Evolutionary conservation across 768 basidiomycete species (phyloP), one percentile per base, ranked within the genome.

Genomic region (Ephemerocybe angulata): DNA sequence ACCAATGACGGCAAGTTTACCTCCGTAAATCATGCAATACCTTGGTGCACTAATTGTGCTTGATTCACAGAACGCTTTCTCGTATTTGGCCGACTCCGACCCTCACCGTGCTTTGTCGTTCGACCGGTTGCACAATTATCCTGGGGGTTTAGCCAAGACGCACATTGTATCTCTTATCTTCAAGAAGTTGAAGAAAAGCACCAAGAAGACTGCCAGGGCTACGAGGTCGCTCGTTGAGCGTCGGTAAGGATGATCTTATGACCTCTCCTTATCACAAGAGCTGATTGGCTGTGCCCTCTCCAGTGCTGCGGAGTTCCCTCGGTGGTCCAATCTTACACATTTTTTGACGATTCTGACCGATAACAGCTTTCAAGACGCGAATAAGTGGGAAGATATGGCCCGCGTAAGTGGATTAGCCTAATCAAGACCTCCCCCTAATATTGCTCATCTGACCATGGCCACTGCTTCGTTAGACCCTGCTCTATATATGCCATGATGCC

Each of bases 111-210:
- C 72, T 29, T 24, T 71, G 3, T 70, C 70, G 8, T 78, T 71
- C 53, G 76, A 80, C 59, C 60, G 60, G 1, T 63, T 79, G 13
- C 77, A 79, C 58, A 62, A 58, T 10, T 63, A 72, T 48, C 52
- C 68, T 41, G 49, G 47, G 27, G 77, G 76, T 3, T 29, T 75
- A 2, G 68, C 62, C 55, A 66, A 67, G 0, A 63, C 71, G 22
- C 75, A 78, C 52, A 28, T 77, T 0, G 69, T 63, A 25, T 30
- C 22, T 4, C 53, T 69, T 21, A 24, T 65, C 3, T 42, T 50
- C 13, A 37, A 38, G 10, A 48, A 50, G n/a, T 48, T 60, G 22
- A 40, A 44, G 15, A 29, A 29, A 15, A 24, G n/a, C n/a, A n/a
- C n/a, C 7, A 21, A 15, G n/a, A 27, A 43, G 19, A 38, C 27